Evolutionary conservation across 176 grass and related monocot genomes (phyloP).

Genomic region (Panicum miliaceum): DNA sequence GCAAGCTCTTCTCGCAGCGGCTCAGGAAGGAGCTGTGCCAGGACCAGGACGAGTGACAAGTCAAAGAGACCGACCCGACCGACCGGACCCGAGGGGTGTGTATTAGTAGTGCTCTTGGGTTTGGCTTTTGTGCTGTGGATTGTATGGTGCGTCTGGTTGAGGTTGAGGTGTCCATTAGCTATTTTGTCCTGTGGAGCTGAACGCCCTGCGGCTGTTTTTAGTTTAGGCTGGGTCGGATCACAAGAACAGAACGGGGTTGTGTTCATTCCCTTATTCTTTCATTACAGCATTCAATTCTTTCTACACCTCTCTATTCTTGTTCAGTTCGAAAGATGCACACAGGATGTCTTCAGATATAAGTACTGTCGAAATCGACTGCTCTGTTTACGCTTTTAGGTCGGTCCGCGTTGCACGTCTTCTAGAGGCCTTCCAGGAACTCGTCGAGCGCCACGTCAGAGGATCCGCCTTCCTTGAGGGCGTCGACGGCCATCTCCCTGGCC

Average conservation of each 20-base stretch:
- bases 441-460: background rate
- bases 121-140: slow-evolving; percentile 28
- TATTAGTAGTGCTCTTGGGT: slow-evolving; percentile 25
- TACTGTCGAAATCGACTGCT: background rate
- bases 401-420: background rate
- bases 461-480: background rate
- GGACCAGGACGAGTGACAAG: slow-evolving; percentile 52
- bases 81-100: background rate
- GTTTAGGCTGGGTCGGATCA: slow-evolving; percentile 61
- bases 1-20: slow-evolving; percentile 81
- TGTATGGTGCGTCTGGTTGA: slow-evolving; percentile 21
- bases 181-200: slow-evolving; percentile 48
- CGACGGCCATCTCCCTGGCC: background rate
- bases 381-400: background rate
- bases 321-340: background rate
- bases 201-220: slow-evolving; percentile 53
- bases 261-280: slow-evolving; percentile 40
- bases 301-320: background rate
- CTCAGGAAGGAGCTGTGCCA: slow-evolving; percentile 89
- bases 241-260: slow-evolving; percentile 45
- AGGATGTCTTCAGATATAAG: background rate
- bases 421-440: slow-evolving; percentile 14
- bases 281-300: slow-evolving; percentile 30
- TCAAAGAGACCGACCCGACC: background rate
- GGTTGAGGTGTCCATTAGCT: slow-evolving; percentile 16